Evolutionary conservation across 768 basidiomycete species (phyloP).

Genomic region (Phallus indusiatus): DNA sequence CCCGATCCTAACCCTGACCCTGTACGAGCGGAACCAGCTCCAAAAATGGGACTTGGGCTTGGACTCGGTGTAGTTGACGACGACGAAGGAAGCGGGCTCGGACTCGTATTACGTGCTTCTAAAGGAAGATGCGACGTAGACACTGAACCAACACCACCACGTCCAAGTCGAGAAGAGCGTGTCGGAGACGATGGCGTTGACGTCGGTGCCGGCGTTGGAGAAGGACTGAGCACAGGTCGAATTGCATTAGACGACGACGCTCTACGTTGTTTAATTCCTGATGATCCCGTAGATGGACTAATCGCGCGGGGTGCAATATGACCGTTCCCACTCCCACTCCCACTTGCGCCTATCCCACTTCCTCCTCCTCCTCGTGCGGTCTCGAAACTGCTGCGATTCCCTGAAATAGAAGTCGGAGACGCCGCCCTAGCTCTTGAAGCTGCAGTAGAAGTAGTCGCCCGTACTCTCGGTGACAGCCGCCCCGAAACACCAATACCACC

Average conservation of each 20-base stretch:
- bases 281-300: background rate
- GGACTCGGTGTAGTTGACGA: background rate
- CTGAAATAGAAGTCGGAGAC: background rate
- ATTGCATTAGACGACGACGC: background rate
- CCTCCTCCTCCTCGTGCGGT: background rate
- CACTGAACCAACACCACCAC: background rate
- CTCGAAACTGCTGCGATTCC: too few relatives aligned
- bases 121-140: background rate
- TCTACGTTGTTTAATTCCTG: background rate
- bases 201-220: background rate
- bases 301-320: background rate
- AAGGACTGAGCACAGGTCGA: background rate
- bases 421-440: background rate
- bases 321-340: background rate
- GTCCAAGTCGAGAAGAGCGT: background rate
- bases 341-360: too few relatives aligned
- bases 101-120: background rate
- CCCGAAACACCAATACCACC: background rate
- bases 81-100: background rate
- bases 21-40: too few relatives aligned
- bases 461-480: background rate
- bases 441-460: background rate
- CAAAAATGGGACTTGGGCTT: background rate
- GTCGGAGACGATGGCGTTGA: too few relatives aligned
- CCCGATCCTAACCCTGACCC: background rate